These are phyloP conservation scores for Salix dunnii DNA, from an alignment of 345 rosid species.

Conservation along the genomic window DNA sequence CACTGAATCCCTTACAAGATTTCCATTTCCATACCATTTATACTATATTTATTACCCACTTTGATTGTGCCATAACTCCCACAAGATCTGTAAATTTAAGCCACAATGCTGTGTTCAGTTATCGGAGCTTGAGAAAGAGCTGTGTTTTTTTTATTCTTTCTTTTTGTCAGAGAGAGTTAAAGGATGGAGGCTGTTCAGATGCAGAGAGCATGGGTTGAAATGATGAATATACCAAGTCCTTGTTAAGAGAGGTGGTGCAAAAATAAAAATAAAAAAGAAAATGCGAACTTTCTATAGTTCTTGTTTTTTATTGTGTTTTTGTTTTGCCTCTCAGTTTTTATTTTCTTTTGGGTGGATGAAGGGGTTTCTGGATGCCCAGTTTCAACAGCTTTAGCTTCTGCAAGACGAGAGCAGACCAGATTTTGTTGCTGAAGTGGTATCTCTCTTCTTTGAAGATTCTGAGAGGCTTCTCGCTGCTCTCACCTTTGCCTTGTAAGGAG, in stretches of 20 bases:
- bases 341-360: slow-evolving; percentile 28
- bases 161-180: background rate
- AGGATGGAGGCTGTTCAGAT: slow-evolving; percentile 75
- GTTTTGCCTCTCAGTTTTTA: background rate
- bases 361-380: slow-evolving; percentile 88
- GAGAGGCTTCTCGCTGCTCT: slow-evolving; percentile 86
- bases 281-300: background rate
- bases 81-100: slow-evolving; percentile 28
- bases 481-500: slow-evolving; percentile 59
- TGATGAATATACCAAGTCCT: slow-evolving; percentile 69
- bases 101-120: slow-evolving; percentile 2
- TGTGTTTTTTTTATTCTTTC: background rate
- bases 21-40: slow-evolving; percentile 16
- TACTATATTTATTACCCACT: background rate
- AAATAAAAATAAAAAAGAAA: background rate
- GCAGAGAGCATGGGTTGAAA: slow-evolving; percentile 73
- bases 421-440: slow-evolving; percentile 89
- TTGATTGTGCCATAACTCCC: slow-evolving; percentile 19
- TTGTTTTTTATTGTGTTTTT: background rate
- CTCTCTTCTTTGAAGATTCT: slow-evolving; percentile 89
- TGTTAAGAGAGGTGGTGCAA: slow-evolving; percentile 64
- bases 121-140: background rate
- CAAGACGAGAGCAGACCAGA: slow-evolving; percentile 97
- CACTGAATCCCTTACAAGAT: slow-evolving; percentile 24
- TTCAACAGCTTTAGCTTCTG: slow-evolving; percentile 76